Conservation (phyloP, 306 rosid genomes). For the Inga oerstediana region DNA sequence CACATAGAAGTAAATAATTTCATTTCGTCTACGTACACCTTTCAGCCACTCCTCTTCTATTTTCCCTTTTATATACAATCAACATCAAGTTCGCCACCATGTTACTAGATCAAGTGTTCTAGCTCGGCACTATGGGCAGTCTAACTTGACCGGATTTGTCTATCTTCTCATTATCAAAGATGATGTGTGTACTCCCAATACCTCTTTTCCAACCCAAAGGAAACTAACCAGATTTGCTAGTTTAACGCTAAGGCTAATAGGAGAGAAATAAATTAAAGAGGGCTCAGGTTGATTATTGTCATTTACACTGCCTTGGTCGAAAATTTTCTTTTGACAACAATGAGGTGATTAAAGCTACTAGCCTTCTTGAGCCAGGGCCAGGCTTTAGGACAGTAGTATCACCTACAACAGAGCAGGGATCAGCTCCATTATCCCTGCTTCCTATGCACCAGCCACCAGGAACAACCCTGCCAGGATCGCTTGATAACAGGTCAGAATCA, state of each 20-base stretch:
- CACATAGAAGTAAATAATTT: background rate
- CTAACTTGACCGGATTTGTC: background rate
- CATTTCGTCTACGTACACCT: background rate
- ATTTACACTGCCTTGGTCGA: conserved; percentile 85
- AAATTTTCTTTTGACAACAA: conserved; percentile 71
- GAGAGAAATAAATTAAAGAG: background rate
- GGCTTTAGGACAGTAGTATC: conserved; percentile 71
- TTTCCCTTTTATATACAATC: background rate
- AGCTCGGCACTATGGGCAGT: background rate
- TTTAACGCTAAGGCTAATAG: background rate
- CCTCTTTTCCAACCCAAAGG: background rate
- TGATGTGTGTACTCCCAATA: background rate
- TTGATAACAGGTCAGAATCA: conserved; percentile 67
- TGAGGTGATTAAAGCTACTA: conserved; percentile 70
- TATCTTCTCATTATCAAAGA: background rate
- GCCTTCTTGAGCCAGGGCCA: conserved; percentile 72
- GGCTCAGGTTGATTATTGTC: conserved; percentile 32
- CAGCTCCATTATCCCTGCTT: conserved; percentile 72
- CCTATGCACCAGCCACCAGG: conserved; percentile 99
- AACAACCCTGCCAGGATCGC: conserved; percentile 71
- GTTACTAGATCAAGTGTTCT: background rate
- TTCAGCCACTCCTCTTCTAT: background rate
- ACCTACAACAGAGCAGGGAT: conserved; percentile 74
- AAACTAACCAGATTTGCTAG: background rate
- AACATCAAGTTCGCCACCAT: background rate